These are phyloP conservation scores for Panicum virgatum DNA, from an alignment of 202 grass and related monocot genomes.

Conservation along the genomic window DNA sequence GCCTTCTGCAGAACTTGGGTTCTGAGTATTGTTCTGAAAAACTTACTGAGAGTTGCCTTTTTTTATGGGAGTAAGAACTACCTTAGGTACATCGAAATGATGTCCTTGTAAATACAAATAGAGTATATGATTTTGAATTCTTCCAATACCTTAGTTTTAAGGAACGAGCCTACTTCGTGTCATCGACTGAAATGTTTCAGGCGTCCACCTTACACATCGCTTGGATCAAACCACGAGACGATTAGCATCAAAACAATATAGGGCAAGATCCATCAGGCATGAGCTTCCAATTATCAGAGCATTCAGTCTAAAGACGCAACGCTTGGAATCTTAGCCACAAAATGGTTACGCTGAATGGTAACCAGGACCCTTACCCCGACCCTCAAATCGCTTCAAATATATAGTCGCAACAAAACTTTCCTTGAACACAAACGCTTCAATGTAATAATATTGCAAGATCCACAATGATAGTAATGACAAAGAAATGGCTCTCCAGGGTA, in stretches of 20 bases:
- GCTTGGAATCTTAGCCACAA: neutral
- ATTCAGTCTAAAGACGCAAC: neutral
- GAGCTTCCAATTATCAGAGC: neutral
- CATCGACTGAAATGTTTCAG: neutral
- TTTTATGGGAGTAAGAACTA: no score
- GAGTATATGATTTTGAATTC: neutral
- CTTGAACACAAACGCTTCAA: neutral
- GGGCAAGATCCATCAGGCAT: neutral
- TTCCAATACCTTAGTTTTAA: neutral
- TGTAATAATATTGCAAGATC: neutral
- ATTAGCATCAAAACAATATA: neutral
- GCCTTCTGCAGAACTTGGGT: no score
- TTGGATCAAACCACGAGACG: neutral
- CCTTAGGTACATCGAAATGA: neutral
- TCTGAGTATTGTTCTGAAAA: no score
- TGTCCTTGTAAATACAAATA: neutral
- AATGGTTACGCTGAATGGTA: neutral
- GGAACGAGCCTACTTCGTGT: neutral
- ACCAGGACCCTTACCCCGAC: neutral
- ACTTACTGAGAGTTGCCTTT: no score
- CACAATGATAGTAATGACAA: conserved; percentile 2
- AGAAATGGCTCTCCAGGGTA: conserved; percentile 27
- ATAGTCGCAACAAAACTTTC: neutral
- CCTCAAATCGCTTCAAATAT: neutral
- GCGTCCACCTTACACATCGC: neutral